Percentiles rank a stretch among this genome's conserved stretches.
Conservation (phyloP, 192 early-diverging fungal species). For the Piromyces finnis region DNA sequence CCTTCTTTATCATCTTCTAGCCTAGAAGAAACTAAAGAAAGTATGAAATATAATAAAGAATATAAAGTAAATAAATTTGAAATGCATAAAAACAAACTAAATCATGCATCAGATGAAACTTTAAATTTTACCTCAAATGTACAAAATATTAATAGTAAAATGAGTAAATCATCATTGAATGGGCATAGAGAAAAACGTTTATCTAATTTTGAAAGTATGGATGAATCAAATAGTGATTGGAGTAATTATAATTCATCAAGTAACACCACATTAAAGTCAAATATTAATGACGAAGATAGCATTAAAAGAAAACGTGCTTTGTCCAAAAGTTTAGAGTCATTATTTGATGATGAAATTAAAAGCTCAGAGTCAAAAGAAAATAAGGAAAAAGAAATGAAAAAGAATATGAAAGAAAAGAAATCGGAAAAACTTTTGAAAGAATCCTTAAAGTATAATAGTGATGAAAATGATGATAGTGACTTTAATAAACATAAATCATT, state of each 20-base stretch:
- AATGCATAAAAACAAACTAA: not conserved
- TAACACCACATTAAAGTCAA: not conserved
- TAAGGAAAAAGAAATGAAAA: not conserved
- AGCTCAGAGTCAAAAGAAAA: too few relatives aligned
- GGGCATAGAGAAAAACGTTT: not conserved
- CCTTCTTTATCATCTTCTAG: not conserved
- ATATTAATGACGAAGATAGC: not conserved
- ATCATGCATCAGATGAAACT: not conserved
- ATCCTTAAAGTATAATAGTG: not conserved
- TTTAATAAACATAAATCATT: not conserved
- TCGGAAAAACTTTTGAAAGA: not conserved
- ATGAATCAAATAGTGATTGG: not conserved
- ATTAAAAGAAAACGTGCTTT: not conserved
- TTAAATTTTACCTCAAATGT: not conserved
- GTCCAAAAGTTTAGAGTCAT: not conserved
- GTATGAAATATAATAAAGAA: too few relatives aligned
- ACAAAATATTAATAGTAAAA: not conserved
- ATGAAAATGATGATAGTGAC: not conserved
- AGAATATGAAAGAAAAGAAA: not conserved
- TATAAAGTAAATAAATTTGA: not conserved
- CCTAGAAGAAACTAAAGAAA: not conserved
- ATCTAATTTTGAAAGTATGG: not conserved
- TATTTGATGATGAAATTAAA: not conserved
- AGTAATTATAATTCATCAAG: not conserved
- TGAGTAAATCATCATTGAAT: not conserved